Conservation (phyloP, 306 rosid species). For the Rosa persica region DNA sequence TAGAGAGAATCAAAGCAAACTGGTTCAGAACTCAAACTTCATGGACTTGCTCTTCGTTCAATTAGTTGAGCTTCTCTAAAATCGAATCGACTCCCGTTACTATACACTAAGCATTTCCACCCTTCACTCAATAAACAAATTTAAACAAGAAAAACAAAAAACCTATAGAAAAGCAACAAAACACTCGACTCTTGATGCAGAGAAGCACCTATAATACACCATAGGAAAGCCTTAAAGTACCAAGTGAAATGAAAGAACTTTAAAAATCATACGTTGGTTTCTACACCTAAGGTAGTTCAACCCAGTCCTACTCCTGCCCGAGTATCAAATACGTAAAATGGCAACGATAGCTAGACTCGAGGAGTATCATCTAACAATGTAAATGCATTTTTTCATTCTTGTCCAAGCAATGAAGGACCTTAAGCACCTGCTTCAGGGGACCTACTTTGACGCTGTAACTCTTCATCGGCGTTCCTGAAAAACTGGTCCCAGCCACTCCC, state of each 20-base stretch:
- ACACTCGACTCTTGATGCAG: too few relatives aligned
- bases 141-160: too few relatives aligned
- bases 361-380: not conserved
- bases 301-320: not conserved
- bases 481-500: constrained; percentile 93
- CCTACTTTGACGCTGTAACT: constrained; percentile 43
- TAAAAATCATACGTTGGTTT: not conserved
- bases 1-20: too few relatives aligned
- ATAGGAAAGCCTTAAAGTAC: not conserved
- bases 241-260: not conserved
- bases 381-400: not conserved
- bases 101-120: too few relatives aligned
- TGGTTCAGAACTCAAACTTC: too few relatives aligned
- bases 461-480: constrained; percentile 64
- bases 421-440: constrained; percentile 57
- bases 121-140: too few relatives aligned
- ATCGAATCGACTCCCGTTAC: too few relatives aligned
- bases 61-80: too few relatives aligned
- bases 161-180: too few relatives aligned
- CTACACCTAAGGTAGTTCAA: not conserved
- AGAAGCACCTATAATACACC: not conserved
- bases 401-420: constrained; percentile 12
- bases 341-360: not conserved
- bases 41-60: too few relatives aligned
- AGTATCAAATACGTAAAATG: not conserved